Percentiles rank a stretch among this genome's conserved stretches.
These are phyloP conservation scores for Dalbergia oliveri DNA, from an alignment of 306 rosid species.

Conservation along the genomic window DNA sequence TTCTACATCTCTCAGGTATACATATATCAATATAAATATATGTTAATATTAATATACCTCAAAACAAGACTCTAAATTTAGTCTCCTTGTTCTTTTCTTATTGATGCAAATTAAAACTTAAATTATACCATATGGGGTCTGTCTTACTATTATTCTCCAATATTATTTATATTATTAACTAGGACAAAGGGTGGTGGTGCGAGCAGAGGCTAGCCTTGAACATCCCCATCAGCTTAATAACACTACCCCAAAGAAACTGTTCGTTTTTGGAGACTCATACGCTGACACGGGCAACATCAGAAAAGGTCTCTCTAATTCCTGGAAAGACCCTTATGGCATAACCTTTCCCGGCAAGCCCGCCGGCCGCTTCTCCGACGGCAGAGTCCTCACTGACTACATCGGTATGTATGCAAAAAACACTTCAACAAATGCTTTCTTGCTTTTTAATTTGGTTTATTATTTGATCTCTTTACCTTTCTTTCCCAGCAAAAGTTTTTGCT, in stretches of 20 bases:
- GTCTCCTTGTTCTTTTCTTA: neutral
- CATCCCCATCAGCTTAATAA: neutral
- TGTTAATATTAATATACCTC: neutral
- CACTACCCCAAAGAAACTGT: slow-evolving; percentile 25
- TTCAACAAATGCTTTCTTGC: neutral
- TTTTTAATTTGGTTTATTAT: neutral
- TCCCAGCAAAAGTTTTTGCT: slow-evolving; percentile 28
- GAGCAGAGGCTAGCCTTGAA: slow-evolving; percentile 27
- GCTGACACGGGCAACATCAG: slow-evolving; percentile 61
- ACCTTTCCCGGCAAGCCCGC: slow-evolving; percentile 66
- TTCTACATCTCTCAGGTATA: slow-evolving; percentile 52
- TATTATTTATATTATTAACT: neutral
- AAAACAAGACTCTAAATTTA: neutral
- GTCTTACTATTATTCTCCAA: neutral
- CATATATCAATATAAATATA: neutral
- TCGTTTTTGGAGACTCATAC: slow-evolving; percentile 63
- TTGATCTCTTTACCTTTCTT: slow-evolving; percentile 29
- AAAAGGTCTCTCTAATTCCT: slow-evolving; percentile 37
- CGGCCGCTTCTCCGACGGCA: slow-evolving; percentile 63
- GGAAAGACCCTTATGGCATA: slow-evolving; percentile 59
- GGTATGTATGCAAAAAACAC: slow-evolving; percentile 40
- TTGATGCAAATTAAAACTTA: slow-evolving; percentile 2
- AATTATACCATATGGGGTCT: neutral
- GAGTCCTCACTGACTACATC: slow-evolving; percentile 60
- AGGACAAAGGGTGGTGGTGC: slow-evolving; percentile 36